phyloP scores from a whole-genome alignment of 2,329 filamentous ascomycete genomes.

The Fusarium staphyleae region DNA sequence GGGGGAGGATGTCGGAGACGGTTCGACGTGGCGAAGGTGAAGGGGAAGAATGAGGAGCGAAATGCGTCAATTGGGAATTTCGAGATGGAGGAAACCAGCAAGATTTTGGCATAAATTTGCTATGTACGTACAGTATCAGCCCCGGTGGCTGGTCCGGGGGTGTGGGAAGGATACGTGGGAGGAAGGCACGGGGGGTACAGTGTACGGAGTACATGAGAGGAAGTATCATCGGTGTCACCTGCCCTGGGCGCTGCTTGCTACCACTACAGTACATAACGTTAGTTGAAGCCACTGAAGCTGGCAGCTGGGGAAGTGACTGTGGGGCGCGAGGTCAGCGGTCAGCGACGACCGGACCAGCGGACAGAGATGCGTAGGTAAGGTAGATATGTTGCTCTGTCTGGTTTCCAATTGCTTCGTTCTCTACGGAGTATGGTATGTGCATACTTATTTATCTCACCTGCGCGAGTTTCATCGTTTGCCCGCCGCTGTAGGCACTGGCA shows the following conservation, averaged over 20 bases:
- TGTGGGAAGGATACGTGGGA: slow-evolving; percentile 19
- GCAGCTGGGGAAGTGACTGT: slow-evolving; percentile 15
- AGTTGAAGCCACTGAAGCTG: slow-evolving; percentile 14
- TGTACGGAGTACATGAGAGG: slow-evolving; percentile 12
- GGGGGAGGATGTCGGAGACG: slow-evolving; percentile 18
- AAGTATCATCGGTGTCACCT: slow-evolving; percentile 15
- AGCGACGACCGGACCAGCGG: slow-evolving; percentile 40
- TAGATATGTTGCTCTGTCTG: slow-evolving; percentile 4
- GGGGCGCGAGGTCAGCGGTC: slow-evolving; percentile 22
- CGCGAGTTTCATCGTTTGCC: neutral
- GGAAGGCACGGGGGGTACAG: slow-evolving; percentile 4
- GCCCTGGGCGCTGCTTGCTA: neutral
- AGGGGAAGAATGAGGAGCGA: slow-evolving; percentile 26
- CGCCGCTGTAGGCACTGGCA: neutral
- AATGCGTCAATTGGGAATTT: slow-evolving; percentile 43
- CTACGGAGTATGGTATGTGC: neutral
- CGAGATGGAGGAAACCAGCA: slow-evolving; percentile 35
- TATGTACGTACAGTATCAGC: too few relatives aligned
- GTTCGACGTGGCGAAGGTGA: slow-evolving; percentile 20
- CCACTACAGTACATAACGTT: too few relatives aligned
- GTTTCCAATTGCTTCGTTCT: neutral
- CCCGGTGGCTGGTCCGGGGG: slow-evolving; percentile 41
- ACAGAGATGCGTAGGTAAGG: slow-evolving; percentile 26
- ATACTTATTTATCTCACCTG: neutral
- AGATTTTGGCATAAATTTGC: slow-evolving; percentile 43